Conservation (phyloP, 163 green algal genomes). For the Scenedesmus sp. region DNA sequence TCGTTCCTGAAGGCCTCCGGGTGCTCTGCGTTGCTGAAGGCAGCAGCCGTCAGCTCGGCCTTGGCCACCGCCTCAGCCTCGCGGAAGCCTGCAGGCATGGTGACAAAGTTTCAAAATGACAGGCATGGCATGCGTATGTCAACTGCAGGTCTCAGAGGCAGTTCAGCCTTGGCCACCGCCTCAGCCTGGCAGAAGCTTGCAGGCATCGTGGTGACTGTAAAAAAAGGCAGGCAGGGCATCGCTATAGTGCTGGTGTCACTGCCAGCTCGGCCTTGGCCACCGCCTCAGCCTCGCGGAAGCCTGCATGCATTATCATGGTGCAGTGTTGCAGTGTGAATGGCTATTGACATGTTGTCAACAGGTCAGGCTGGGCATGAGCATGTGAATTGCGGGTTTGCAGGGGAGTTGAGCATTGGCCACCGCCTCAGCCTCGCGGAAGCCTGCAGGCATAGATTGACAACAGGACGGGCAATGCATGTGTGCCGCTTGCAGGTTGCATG, state of each 20-base stretch:
- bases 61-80: slow-evolving; percentile 73
- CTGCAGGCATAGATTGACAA: slow-evolving; percentile 56
- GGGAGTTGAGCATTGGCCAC: too few relatives aligned
- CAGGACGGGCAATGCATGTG: too few relatives aligned
- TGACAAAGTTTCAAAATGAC: background rate
- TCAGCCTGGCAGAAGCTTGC: slow-evolving; percentile 74
- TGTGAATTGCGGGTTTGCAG: background rate
- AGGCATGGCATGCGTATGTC: background rate
- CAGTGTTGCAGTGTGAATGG: too few relatives aligned
- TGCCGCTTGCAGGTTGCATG: too few relatives aligned
- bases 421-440: slow-evolving; percentile 64
- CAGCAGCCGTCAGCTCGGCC: slow-evolving; percentile 72
- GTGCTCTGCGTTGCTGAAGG: slow-evolving; percentile 83
- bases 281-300: slow-evolving; percentile 86
- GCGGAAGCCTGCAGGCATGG: slow-evolving; percentile 79
- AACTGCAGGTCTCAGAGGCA: too few relatives aligned
- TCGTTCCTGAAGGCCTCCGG: slow-evolving; percentile 77
- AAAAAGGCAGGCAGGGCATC: too few relatives aligned
- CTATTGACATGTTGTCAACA: background rate
- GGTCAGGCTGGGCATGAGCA: background rate
- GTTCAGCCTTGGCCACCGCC: too few relatives aligned
- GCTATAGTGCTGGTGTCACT: background rate
- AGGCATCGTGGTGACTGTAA: too few relatives aligned
- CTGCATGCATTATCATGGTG: slow-evolving; percentile 55
- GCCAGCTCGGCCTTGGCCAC: slow-evolving; percentile 73